Evolutionary conservation across 208 protist species (phyloP).

Genomic region (Acanthamoeba pearcei): DNA sequence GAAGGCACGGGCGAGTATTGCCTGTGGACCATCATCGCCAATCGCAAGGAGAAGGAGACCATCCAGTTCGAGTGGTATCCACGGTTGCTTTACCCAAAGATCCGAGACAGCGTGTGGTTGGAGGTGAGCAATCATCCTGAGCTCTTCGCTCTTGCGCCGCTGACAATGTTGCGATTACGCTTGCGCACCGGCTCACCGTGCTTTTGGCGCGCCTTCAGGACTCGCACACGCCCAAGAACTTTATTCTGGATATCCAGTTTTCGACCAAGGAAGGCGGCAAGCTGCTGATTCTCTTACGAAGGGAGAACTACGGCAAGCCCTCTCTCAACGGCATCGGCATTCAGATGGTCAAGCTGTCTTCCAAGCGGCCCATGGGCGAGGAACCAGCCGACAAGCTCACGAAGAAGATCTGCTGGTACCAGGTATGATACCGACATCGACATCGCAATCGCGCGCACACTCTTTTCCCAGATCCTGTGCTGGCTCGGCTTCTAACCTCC

Average conservation of each 20-base stretch:
- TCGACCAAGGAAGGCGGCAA: slow-evolving; percentile 69
- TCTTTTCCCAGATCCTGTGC: too few species aligned
- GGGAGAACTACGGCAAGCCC: slow-evolving; percentile 62
- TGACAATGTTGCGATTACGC: too few species aligned
- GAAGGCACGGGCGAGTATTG: slow-evolving; percentile 53
- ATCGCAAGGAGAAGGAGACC: slow-evolving; percentile 69
- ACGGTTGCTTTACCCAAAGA: slow-evolving; percentile 43
- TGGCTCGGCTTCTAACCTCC: background rate
- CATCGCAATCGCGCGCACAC: background rate
- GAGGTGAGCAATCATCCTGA: slow-evolving; percentile 7
- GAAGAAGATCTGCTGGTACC: slow-evolving; percentile 74
- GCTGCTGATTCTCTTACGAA: slow-evolving; percentile 56
- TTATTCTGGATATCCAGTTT: slow-evolving; percentile 72
- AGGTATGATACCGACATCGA: background rate
- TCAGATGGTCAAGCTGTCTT: slow-evolving; percentile 71
- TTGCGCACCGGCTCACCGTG: too few species aligned
- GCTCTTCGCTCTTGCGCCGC: background rate
- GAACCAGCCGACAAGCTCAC: background rate
- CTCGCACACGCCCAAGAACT: slow-evolving; percentile 68
- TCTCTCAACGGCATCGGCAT: slow-evolving; percentile 69
- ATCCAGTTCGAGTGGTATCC: slow-evolving; percentile 73
- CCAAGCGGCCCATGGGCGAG: background rate
- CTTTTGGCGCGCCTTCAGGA: slow-evolving; percentile 5
- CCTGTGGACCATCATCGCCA: slow-evolving; percentile 66
- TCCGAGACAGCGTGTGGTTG: slow-evolving; percentile 2